Evolutionary conservation across 257 asterid species (phyloP).

Genomic region (Forsythia suspensa): DNA sequence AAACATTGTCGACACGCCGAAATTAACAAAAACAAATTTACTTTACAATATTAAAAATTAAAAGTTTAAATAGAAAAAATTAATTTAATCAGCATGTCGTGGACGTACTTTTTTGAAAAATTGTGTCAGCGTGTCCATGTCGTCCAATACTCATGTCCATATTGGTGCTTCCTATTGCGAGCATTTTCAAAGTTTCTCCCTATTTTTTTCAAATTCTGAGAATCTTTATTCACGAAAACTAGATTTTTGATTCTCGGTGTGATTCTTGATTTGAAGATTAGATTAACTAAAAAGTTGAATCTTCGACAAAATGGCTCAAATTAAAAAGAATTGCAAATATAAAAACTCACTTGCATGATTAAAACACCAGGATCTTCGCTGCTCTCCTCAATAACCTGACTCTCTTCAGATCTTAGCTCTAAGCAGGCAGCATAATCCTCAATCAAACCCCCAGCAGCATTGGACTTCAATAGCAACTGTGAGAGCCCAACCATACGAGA

Average conservation of each 20-base stretch:
- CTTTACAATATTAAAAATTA: too few relatives aligned
- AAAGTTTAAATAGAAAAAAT: too few relatives aligned
- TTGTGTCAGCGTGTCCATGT: too few relatives aligned
- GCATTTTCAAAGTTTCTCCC: conserved; percentile 5
- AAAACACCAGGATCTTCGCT: conserved; percentile 80
- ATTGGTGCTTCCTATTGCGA: too few relatives aligned
- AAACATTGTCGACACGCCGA: too few relatives aligned
- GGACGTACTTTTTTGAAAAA: too few relatives aligned
- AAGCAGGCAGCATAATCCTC: conserved; percentile 98
- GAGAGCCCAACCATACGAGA: conserved; percentile 90
- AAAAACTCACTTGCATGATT: conserved; percentile 79
- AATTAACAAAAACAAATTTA: too few relatives aligned
- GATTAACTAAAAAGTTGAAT: not conserved
- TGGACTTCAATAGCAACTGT: conserved; percentile 76
- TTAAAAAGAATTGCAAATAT: conserved; percentile 5
- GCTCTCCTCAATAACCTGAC: conserved; percentile 78
- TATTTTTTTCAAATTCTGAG: not conserved
- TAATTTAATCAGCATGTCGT: too few relatives aligned
- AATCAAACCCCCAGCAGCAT: conserved; percentile 62
- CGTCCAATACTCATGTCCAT: too few relatives aligned
- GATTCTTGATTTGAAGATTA: conserved; percentile 4
- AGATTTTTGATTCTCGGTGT: not conserved
- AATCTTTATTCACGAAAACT: not conserved
- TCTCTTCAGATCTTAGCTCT: conserved; percentile 87
- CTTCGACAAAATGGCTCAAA: not conserved